A percentile compares a stretch with the other conserved stretches of the same genome.
These are phyloP conservation scores for Peronospora belbahrii DNA, from an alignment of 352 stramenopile species.

Conservation along the genomic window DNA sequence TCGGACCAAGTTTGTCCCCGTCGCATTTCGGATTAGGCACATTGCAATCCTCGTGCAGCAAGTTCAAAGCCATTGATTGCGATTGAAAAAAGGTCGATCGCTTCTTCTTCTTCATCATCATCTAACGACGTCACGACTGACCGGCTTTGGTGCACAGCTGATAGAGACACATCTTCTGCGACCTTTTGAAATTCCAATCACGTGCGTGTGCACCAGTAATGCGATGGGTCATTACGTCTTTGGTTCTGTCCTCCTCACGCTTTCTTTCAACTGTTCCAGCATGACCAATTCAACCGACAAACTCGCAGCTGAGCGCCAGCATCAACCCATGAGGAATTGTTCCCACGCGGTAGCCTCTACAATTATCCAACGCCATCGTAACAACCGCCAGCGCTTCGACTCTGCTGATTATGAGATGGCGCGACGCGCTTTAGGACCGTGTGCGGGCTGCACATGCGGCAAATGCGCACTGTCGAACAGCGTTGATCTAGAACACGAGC, in stretches of 20 bases:
- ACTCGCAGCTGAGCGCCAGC: slow-evolving; percentile 8
- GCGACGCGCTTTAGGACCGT: slow-evolving; percentile 17
- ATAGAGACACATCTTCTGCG: slow-evolving; percentile 2
- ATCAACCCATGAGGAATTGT: slow-evolving; percentile 10
- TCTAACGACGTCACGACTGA: slow-evolving; percentile 2
- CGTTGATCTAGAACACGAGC: slow-evolving; percentile 31
- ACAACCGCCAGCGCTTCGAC: slow-evolving; percentile 63
- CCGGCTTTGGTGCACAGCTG: slow-evolving; percentile 7
- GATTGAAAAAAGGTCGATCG: slow-evolving; percentile 12
- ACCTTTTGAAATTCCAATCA: slow-evolving; percentile 7
- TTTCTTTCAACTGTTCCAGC: not conserved
- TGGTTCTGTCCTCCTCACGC: slow-evolving; percentile 1
- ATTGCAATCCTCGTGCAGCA: not conserved
- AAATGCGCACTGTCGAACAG: slow-evolving; percentile 17
- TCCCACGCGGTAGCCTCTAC: slow-evolving; percentile 28
- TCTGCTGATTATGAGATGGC: slow-evolving; percentile 62
- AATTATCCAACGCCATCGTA: slow-evolving; percentile 44
- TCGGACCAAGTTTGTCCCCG: slow-evolving; percentile 6
- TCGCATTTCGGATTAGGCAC: slow-evolving; percentile 8
- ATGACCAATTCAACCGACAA: slow-evolving; percentile 20
- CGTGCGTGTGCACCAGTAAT: not conserved
- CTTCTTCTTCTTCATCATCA: not conserved
- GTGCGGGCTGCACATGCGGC: slow-evolving; percentile 20
- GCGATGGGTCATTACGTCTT: slow-evolving; percentile 16
- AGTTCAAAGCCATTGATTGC: not conserved